Base-by-base conservation (phyloP, 1,284 basidiomycete genomes). In the Tilletia horrida region DNA sequence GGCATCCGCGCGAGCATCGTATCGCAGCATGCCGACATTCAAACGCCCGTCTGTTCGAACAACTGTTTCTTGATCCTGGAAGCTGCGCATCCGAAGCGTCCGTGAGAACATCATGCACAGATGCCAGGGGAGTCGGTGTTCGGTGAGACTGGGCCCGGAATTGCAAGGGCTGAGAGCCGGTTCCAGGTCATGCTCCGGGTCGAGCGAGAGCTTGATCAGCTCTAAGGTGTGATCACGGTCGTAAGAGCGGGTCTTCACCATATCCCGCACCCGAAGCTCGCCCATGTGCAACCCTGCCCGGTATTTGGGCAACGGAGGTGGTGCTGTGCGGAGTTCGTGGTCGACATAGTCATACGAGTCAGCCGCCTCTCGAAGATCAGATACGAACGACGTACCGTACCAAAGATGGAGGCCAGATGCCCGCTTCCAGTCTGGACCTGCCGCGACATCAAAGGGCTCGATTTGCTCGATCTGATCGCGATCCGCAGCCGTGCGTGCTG, bases 341-440 rank as follows among this genome's bases (percentile, higher is more conserved):
- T 79, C 71, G 23, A 80, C 79, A 13, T 67, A 45, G 62, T 89
- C 86, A 82, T 92, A 98, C 1, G 86, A 84, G 14, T 85, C 83
- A 69, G 93, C 88, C 0, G 89, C 89, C 61, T 89, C 87, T 1
- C 86, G 84, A 66, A 93, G 87, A 2, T 89, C 84, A 1, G 88
- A 40, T 40, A 6, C 35, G 11, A 40, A 40, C 4, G 35, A 11
- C 35, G 35, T 40, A 11, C 35, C 35, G 82, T 90, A 97, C 96
- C 96, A 98, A 16, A 98, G 84, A 73, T 90, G 89, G 59, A 97
- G 83, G 1, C 93, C 96, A 76, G 98, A 91, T 0, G 90, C 89
- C 16, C 93, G 88, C 82, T 95, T 95, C 96, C 96, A 98, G 82
- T 96, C 94, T 64, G 97, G 83, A 0, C 88, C 90, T 65, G 88